Evolutionary conservation across 352 stramenopile species (phyloP), one percentile per base, ranked within the genome.

Genomic region (Phytophthora foliorum): DNA sequence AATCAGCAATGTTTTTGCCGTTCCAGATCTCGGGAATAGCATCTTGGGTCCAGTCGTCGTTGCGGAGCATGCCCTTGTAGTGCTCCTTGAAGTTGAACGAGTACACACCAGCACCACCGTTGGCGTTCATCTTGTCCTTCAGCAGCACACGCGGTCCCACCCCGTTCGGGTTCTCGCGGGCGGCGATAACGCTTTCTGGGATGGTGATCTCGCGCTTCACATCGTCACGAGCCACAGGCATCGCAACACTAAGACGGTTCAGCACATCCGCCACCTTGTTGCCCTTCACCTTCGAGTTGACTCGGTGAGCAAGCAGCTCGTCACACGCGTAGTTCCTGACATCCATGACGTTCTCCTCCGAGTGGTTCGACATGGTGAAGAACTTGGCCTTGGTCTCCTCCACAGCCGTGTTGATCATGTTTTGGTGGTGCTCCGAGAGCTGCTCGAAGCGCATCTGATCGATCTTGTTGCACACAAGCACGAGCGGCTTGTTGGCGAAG

Each of bases 1-100:
- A 99, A 79, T 99, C 98, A 49, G 94, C 91, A 86, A 99, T 97
- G 81, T 99, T 99, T 84, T 99, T 99, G 65, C 98, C 98, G 79
- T 99, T 98, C 84, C 99, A 98, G 77, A 99, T 99, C 81, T 99
- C 95, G 6, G 98, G 98, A 58, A 99, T 98, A 36, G 91, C 84
- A 77, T 99, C 98, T 72, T 96, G 97, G 41, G 91, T 93, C 96
- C 97, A 99, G 48, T 98, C 94, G 50, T 99, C 95, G 68, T 97
- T 92, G 78, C 97, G 89, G 53, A 99, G 93, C 86, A 95, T 92
- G 48, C 90, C 91, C 71, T 95, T 90, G 84, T 99, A 99, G 77
- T 99, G 92, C 72, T 99, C 97, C 56, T 94, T 86, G 76, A 98
- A 99, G 89, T 99, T 93, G 62, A 94, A 97, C 57, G 93, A 94